A percentile compares a stretch with the other conserved stretches of the same genome.
phyloP scores from a whole-genome alignment of 2,329 filamentous ascomycete species.

The Colletotrichum sp. region DNA sequence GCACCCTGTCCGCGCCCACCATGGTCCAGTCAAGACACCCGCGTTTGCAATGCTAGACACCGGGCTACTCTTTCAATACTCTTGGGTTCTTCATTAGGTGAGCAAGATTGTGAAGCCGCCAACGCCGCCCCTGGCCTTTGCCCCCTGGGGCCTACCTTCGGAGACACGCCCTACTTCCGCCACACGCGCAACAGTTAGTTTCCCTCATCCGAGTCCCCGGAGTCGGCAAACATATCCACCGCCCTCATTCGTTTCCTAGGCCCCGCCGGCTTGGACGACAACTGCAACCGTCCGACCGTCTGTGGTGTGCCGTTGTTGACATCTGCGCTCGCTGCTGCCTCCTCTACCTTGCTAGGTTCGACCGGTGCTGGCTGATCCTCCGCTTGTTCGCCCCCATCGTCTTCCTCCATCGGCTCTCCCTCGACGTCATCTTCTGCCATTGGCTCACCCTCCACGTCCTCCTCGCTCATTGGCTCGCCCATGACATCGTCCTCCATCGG shows the following conservation, averaged over 20 bases:
- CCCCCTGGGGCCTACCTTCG: neutral
- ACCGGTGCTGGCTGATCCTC: conserved; percentile 9
- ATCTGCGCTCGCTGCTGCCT: conserved; percentile 22
- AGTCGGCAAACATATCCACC: conserved; percentile 88
- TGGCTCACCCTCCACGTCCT: conserved; percentile 42
- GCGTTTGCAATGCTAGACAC: neutral
- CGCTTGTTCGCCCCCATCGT: conserved; percentile 31
- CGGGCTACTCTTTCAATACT: neutral
- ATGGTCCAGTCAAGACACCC: conserved; percentile 3
- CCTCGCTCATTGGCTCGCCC: conserved; percentile 45
- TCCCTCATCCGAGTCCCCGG: conserved; percentile 56
- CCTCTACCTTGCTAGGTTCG: neutral
- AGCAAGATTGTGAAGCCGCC: conserved; percentile 8
- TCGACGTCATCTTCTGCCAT: conserved; percentile 54
- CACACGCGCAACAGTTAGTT: conserved; percentile 18
- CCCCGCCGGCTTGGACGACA: conserved; percentile 27
- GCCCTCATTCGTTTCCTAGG: conserved; percentile 72
- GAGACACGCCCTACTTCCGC: neutral
- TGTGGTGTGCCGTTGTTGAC: neutral
- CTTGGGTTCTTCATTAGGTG: neutral
- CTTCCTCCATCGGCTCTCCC: conserved; percentile 50
- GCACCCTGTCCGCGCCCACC: neutral
- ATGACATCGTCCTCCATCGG: conserved; percentile 45
- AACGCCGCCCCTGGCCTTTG: neutral
- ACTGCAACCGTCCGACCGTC: conserved; percentile 22